Evolutionary conservation across 352 stramenopile genomes (phyloP), one percentile per base, ranked within the genome.

Genomic region (Pythium oligandrum): DNA sequence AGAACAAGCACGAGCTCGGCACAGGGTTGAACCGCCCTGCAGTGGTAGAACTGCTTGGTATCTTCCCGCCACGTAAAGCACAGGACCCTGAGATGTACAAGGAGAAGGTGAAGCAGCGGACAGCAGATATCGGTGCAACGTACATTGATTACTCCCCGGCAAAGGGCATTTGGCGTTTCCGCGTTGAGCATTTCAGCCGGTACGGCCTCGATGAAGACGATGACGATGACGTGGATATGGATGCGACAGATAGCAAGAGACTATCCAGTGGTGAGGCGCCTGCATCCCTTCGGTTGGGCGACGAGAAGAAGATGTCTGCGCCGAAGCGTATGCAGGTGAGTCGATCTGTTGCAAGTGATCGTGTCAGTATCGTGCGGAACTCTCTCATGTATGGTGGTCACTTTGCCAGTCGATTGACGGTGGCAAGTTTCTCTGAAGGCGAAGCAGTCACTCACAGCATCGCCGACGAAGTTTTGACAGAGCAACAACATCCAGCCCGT

Each of bases 101-200:
- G 40, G 79, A 92, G 43, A 75, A 81, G 48, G 83, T 94, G 44
- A 88, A 86, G 54, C 68, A 79, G 44, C 77, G 83, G 7, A 94
- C 83, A 11, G 59, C 73, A 33, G 78, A 89, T 56, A 92, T 92
- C 52, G 79, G 78, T 34, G 80, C 83, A 34, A 89, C 70, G 4
- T 91, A 82, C 55, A 63, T 94, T 8, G 81, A 92, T 53, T 94
- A 94, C 61, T 74, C 71, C 7, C 63, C 68, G 7, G 73, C 84
- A 10, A 85, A 73, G 33, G 83, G 83, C 46, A 78, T 92, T 54
- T 94, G 83, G 83, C 77, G 81, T 32, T 94, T 94, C 61, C 78
- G 82, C 34, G 83, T 92, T 12, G 82, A 94, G 53, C 83, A 94
- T 48, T 94, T 94, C 42, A 91, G 79, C 60, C 83, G 83, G 36